Base-by-base conservation (phyloP, 768 basidiomycete species). In the Phlebiopsis gigantea region DNA sequence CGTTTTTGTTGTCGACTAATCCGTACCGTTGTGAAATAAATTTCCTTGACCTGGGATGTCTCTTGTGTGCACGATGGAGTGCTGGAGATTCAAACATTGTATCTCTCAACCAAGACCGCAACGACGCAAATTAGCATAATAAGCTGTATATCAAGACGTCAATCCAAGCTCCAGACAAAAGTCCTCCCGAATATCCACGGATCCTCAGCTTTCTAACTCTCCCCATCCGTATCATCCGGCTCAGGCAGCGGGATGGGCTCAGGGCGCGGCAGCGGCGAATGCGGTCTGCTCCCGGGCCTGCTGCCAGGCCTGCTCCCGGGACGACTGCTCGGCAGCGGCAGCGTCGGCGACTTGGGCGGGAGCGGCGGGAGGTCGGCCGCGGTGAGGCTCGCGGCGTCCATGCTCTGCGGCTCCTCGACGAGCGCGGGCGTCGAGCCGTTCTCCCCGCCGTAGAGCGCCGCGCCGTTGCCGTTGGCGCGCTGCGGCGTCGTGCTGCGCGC, bases 351-450 rank as follows among this genome's bases (percentile, higher is more conserved):
- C 29, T 31, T 30, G 15, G 50, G 50, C 31, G 48, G 48, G 4
- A 49, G 28, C 4, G 29, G 24, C 48, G 50, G 50, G 19, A 45
- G 48, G 48, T 24, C 48, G 48, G 26, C n/a, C 25, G 28, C 48
- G 29, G 48, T 28, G 50, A 30, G n/a, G 4, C 19, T 39, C 30
- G 50, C 34, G 5, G 50, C 49, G 21, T 51, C 48, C 17, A 57
- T 51, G 41, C 22, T 21, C 43, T 46, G 49, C 42, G 56, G 56
- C 49, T 57, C 56, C 2, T 57, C 56, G 41, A 45, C 43, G 28
- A 57, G 31, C 25, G 22, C 56, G 43, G 17, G 14, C 24, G 50
- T 48, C 28, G 47, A 29, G 50, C n/a, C 50, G 50, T 41, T 41
- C 19, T 51, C 50, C 4, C 19, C 17, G 29, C 9, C 31, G 30